A percentile compares a stretch with the other conserved stretches of the same genome.
phyloP scores from a whole-genome alignment of 2,329 filamentous ascomycete species.

The Thielaviopsis euricoi region DNA sequence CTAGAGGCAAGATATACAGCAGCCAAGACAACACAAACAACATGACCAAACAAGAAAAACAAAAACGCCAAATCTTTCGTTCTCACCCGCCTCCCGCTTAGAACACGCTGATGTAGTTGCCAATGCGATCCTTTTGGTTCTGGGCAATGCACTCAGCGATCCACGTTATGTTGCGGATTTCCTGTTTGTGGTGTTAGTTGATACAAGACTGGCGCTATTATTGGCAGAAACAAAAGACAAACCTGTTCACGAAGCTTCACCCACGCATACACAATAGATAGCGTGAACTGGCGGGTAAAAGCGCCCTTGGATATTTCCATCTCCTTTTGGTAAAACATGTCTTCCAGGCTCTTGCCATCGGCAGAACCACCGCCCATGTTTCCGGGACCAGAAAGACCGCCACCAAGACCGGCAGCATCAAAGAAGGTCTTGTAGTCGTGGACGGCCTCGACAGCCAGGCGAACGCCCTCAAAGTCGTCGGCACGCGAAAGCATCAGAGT shows the following conservation, averaged over 20 bases:
- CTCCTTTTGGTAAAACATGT: conserved; percentile 98
- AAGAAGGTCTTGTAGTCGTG: conserved; percentile 93
- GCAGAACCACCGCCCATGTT: conserved; percentile 70
- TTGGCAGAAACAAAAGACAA: conserved; percentile 19
- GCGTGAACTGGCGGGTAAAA: conserved; percentile 92
- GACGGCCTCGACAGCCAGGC: conserved; percentile 83
- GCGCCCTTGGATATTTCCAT: conserved; percentile 95
- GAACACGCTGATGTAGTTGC: conserved; percentile 98
- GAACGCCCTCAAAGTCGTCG: conserved; percentile 86
- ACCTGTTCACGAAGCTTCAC: conserved; percentile 96
- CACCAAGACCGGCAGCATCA: conserved; percentile 68
- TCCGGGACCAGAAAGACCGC: conserved; percentile 54
- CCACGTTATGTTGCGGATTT: conserved; percentile 99
- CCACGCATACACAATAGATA: conserved; percentile 92
- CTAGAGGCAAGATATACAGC: background rate
- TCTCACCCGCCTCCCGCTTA: conserved; percentile 24
- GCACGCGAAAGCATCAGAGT: conserved; percentile 88
- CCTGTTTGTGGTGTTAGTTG: conserved; percentile 39
- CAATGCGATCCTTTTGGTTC: conserved; percentile 97
- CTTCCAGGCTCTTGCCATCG: conserved; percentile 82
- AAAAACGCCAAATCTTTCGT: background rate
- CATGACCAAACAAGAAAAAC: background rate
- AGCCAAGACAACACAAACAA: background rate
- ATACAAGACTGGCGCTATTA: background rate
- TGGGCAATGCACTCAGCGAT: conserved; percentile 99